A percentile compares a stretch with the other conserved stretches of the same genome.
These are phyloP conservation scores for Sorghum bicolor DNA, from an alignment of 176 grass and related monocot species.

Conservation along the genomic window DNA sequence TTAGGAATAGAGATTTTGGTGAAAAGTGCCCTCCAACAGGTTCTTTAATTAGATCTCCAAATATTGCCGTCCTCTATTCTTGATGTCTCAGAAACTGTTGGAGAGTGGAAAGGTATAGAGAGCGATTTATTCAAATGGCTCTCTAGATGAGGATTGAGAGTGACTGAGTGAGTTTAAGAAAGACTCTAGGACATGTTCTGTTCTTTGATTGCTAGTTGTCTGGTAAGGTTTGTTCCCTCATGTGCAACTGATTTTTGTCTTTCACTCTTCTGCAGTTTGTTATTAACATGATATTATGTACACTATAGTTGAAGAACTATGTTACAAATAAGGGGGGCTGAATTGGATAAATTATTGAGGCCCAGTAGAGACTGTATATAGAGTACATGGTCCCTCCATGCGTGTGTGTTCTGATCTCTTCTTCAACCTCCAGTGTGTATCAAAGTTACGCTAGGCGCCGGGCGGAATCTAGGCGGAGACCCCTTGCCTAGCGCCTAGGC, in stretches of 20 bases:
- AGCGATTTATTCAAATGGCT: background rate
- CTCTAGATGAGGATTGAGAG: background rate
- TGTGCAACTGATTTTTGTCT: background rate
- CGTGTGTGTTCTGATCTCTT: no score
- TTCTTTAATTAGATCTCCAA: background rate
- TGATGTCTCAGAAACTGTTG: background rate
- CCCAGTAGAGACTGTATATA: no score
- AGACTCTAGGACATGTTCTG: background rate
- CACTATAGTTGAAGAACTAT: background rate
- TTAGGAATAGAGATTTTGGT: background rate
- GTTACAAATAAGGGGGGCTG: background rate
- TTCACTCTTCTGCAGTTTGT: background rate
- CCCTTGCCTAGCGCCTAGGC: no score
- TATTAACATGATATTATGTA: background rate
- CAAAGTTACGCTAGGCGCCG: no score
- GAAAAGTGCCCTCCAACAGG: background rate
- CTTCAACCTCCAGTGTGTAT: no score
- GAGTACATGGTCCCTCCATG: background rate
- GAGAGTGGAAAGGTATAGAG: background rate
- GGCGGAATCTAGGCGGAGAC: no score
- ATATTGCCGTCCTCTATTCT: background rate
- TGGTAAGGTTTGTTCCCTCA: background rate
- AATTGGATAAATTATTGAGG: background rate
- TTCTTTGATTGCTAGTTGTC: background rate
- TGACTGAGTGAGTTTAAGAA: background rate